Base-by-base conservation (phyloP, 495 filamentous ascomycete genomes). In the Penicillium pancosmium region DNA sequence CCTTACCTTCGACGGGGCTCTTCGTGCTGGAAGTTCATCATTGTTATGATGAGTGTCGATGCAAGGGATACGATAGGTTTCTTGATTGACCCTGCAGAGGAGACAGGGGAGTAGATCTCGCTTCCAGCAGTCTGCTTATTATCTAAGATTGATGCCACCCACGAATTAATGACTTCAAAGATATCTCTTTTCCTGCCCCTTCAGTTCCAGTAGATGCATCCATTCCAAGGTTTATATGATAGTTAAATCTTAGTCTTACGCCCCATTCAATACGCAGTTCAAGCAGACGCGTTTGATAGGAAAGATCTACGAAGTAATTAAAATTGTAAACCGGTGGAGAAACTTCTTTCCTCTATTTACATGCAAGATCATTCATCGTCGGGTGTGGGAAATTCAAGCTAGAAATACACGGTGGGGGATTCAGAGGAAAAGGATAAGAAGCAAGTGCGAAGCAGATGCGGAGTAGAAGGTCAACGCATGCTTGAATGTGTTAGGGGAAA, bases 391-490 rank as follows among this genome's bases (percentile, higher is more conserved):
- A 59, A 55, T 53, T 16, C 50, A 65, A 66, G 56, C 54, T 70
- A 70, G 46, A 65, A 70, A 66, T 70, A 70, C 68, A 70, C n/a
- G 62, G 57, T 66, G 54, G 57, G 43, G 27, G 59, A 23, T 44
- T 61, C 58, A 48, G 40, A 46, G 15, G 40, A 16, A 33, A 43
- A 55, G 47, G 57, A 53, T 23, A 56, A 36, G 40, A 4, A 31
- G 27, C 27, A 31, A 31, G 8, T 31, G 27, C 27, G 27, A 54
- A 27, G 35, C 52, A 61, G 51, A 62, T 34, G 40, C 54, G 55
- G 38, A 51, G 46, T 46, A 46, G n/a, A 50, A 57, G 35, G 23
- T 18, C 19, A 44, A 38, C 35, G 51, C 41, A 44, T 16, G 4
- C 41, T 19, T 44, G 13, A 56, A 56, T 25, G 18, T 31, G 25